Conservation (phyloP, 179 eudicot genomes). For the Beta macrorhiza region DNA sequence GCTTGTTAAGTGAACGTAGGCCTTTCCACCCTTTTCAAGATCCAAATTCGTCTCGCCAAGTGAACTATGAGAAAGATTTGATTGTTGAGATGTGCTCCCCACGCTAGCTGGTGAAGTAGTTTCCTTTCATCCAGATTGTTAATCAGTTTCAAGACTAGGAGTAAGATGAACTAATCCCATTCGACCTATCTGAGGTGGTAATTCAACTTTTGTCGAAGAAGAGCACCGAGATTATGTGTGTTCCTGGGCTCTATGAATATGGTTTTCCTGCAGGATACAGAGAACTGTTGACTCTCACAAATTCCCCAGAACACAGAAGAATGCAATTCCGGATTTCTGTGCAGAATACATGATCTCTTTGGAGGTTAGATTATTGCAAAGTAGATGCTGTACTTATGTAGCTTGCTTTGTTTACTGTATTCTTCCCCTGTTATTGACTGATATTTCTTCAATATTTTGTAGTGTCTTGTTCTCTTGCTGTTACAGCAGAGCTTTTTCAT, state of each 20-base stretch:
- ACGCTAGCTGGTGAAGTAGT: background rate
- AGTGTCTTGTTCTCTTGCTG: too few species aligned
- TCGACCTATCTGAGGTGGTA: background rate
- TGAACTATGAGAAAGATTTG: constrained; percentile 14
- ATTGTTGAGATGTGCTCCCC: constrained; percentile 15
- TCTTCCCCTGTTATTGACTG: too few species aligned
- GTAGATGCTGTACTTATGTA: background rate
- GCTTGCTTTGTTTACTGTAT: too few species aligned
- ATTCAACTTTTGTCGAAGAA: too few species aligned
- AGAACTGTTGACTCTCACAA: background rate
- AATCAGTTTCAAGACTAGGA: background rate
- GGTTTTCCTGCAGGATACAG: too few species aligned
- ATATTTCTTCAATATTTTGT: too few species aligned
- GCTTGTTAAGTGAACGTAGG: background rate
- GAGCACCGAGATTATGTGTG: too few species aligned
- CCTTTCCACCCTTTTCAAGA: background rate
- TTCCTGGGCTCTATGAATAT: too few species aligned
- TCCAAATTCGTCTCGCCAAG: background rate
- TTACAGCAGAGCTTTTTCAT: too few species aligned
- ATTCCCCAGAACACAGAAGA: background rate
- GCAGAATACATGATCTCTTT: background rate
- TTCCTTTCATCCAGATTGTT: background rate
- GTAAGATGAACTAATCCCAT: background rate
- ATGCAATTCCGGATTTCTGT: background rate
- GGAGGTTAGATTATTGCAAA: background rate